Base-by-base conservation (phyloP, 306 rosid genomes). In the Vigna nakashimae region DNA sequence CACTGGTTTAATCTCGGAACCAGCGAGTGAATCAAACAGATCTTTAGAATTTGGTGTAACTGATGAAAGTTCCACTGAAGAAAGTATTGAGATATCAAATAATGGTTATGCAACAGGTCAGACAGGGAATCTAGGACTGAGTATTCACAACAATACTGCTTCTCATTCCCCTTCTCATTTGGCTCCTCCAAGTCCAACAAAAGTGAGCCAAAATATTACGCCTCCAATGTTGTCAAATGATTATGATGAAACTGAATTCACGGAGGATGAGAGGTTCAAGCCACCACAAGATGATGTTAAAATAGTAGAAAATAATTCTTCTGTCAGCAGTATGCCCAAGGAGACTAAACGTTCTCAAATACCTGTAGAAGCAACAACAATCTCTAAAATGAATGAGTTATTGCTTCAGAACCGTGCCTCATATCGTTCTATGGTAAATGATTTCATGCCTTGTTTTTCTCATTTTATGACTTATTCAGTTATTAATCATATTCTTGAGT, bases 351-450 rank as follows among this genome's bases (percentile, higher is more conserved):
- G 13, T 83, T 78, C 89, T 65, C 69, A 63, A 72, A 30, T 56
- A 45, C 76, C 85, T 56, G 76, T 84, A 48, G 87, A 77, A 50
- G 78, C 78, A 56, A 87, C 77, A 82, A 30, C 92, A 43, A 65
- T 95, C 60, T 86, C 97, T 56, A 93, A 92, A 42, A 95, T 91
- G 98, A 57, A 88, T 28, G 74, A 82, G 53, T 67, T 87, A 56
- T 82, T 91, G 73, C 75, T 85, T 73, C 87, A 86, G 77, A 86
- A 84, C 65, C 88, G 32, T 71, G 81, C 85, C 38, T 83, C 91
- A 0, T 80, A 71, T 73, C 65, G 56, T 53, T 85, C 93, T 5
- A 74, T 86, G 92, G 98, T 95, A 82, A 22, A 14, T 46, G n/a
- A 64, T 53, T 46, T 73, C 16, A 62, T 32, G 46, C 67, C 24